Conservation (phyloP, 345 rosid species). For the Lepidium aucheri region DNA sequence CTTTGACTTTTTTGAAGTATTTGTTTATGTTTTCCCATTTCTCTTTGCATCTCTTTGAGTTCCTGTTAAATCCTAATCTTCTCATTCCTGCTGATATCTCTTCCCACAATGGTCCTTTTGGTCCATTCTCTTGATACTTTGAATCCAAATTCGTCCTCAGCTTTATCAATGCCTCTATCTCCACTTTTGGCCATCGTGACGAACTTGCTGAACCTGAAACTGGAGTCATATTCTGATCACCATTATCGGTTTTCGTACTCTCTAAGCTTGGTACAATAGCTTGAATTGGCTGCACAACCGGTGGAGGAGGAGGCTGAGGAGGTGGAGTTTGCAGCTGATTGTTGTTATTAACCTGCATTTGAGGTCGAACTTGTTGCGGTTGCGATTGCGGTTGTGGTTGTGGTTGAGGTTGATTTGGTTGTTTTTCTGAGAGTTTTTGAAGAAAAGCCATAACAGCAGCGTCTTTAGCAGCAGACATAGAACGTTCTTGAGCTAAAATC, state of each 20-base stretch:
- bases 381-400: too few relatives aligned
- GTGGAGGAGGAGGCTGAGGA: neutral
- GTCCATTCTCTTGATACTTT: conserved; percentile 45
- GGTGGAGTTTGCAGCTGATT: neutral
- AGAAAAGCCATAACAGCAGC: conserved; percentile 65
- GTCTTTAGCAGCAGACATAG: conserved; percentile 62
- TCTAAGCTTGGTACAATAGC: neutral
- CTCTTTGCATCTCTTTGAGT: conserved; percentile 70
- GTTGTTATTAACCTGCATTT: neutral
- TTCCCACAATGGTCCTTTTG: conserved; percentile 75
- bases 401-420: neutral
- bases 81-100: conserved; percentile 60
- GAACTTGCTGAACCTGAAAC: conserved; percentile 24
- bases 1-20: conserved; percentile 76
- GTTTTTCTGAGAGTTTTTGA: conserved; percentile 55
- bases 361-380: conserved; percentile 12
- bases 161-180: conserved; percentile 40
- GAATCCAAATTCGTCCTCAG: conserved; percentile 37
- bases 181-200: conserved; percentile 50
- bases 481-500: conserved; percentile 65
- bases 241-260: conserved; percentile 19
- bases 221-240: conserved; percentile 25
- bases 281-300: neutral
- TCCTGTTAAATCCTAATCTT: conserved; percentile 55
- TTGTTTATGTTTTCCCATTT: conserved; percentile 85